Conservation (phyloP, 2,329 filamentous ascomycete genomes). For the Fusarium floridanum region DNA sequence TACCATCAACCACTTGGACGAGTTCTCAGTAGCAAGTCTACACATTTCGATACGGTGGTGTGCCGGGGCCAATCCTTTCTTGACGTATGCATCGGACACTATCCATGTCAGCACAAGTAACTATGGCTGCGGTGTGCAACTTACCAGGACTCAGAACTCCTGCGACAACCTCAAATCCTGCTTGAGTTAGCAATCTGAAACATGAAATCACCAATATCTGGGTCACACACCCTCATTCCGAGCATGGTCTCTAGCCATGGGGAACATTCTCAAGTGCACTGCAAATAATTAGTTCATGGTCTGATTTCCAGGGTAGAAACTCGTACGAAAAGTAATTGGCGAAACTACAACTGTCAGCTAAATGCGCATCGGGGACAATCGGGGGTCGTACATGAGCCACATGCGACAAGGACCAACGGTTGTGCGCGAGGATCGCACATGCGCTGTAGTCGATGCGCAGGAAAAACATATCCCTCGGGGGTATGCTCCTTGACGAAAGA, state of each 20-base stretch:
- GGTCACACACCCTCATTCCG: slow-evolving; percentile 57
- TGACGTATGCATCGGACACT: slow-evolving; percentile 54
- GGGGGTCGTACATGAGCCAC: slow-evolving; percentile 66
- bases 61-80: slow-evolving; percentile 55
- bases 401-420: slow-evolving; percentile 77
- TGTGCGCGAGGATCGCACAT: slow-evolving; percentile 67
- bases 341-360: slow-evolving; percentile 61
- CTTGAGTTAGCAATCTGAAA: slow-evolving; percentile 3
- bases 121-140: slow-evolving; percentile 15
- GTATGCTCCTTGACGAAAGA: slow-evolving; percentile 52
- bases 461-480: slow-evolving; percentile 68
- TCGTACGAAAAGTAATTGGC: slow-evolving; percentile 72
- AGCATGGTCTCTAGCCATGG: slow-evolving; percentile 85
- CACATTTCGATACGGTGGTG: slow-evolving; percentile 77
- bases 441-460: slow-evolving; percentile 69
- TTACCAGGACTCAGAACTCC: slow-evolving; percentile 65
- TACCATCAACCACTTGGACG: slow-evolving; percentile 82
- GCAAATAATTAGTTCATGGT: neutral
- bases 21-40: slow-evolving; percentile 80
- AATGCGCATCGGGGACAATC: slow-evolving; percentile 8
- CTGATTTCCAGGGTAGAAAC: neutral
- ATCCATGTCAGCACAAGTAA: slow-evolving; percentile 7
- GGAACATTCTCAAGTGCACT: slow-evolving; percentile 81
- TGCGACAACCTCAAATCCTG: slow-evolving; percentile 82
- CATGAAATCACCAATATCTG: neutral